Evolutionary conservation across 768 basidiomycete species (phyloP).

Genomic region (Suillus fuscotomentosus): DNA sequence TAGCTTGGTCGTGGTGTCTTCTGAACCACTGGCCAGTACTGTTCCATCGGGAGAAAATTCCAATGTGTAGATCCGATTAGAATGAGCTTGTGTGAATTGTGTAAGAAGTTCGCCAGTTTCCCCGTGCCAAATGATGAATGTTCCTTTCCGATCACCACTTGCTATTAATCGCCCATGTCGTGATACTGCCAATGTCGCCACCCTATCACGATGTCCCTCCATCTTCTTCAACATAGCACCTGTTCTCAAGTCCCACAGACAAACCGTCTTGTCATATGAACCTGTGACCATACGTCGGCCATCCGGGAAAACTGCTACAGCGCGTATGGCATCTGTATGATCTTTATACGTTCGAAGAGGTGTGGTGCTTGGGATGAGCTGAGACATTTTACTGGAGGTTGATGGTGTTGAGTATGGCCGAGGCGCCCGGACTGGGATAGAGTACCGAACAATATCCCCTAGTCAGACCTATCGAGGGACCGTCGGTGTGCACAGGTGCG

Average conservation of each 20-base stretch:
- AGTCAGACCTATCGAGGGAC: not conserved
- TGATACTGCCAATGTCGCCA: not conserved
- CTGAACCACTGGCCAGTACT: not conserved
- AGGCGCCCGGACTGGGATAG: not conserved
- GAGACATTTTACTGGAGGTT: not conserved
- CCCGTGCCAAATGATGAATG: not conserved
- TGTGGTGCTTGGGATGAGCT: not conserved
- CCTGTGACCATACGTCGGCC: not conserved
- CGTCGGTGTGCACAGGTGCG: not conserved
- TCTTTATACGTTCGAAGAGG: not conserved
- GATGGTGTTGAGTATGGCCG: not conserved
- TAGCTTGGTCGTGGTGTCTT: not conserved
- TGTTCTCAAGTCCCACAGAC: not conserved
- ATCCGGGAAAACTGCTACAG: not conserved
- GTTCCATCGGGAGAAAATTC: not conserved
- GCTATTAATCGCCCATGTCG: not conserved
- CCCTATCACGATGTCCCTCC: slow-evolving; percentile 54
- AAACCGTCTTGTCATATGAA: not conserved
- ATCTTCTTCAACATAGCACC: not conserved
- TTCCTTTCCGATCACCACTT: not conserved
- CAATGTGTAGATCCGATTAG: not conserved
- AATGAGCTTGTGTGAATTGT: not conserved
- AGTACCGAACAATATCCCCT: not conserved
- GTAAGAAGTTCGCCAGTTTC: not conserved
- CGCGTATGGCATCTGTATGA: not conserved